These are phyloP conservation scores for Pleurotus tuoliensis DNA, from an alignment of 768 basidiomycete genomes.

Conservation along the genomic window DNA sequence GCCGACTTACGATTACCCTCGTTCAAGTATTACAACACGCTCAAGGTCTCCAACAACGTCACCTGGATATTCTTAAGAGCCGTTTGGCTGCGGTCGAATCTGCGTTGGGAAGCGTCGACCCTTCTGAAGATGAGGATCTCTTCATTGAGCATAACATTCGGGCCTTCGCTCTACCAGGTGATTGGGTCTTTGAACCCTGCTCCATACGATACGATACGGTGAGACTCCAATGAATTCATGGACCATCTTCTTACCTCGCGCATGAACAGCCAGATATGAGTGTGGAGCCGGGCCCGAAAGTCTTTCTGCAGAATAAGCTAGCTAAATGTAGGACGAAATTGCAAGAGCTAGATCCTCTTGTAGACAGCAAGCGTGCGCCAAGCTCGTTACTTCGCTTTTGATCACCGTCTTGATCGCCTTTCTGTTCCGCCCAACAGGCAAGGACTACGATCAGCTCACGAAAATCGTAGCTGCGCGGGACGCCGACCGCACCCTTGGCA, in stretches of 20 bases:
- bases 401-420: slow-evolving; percentile 8
- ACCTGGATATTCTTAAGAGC: slow-evolving; percentile 56
- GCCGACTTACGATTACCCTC: slow-evolving; percentile 54
- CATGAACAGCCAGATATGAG: slow-evolving; percentile 53
- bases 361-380: slow-evolving; percentile 58
- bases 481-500: slow-evolving; percentile 47
- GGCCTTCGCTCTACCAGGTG: slow-evolving; percentile 57
- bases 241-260: not conserved
- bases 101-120: slow-evolving; percentile 49
- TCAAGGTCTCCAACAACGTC: slow-evolving; percentile 53
- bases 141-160: slow-evolving; percentile 72
- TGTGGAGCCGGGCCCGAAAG: slow-evolving; percentile 66
- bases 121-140: slow-evolving; percentile 60
- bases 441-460: slow-evolving; percentile 49
- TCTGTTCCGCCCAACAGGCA: slow-evolving; percentile 29
- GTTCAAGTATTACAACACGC: slow-evolving; percentile 52
- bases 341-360: slow-evolving; percentile 53
- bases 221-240: slow-evolving; percentile 17
- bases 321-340: slow-evolving; percentile 55
- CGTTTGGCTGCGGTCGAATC: slow-evolving; percentile 43
- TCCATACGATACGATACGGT: slow-evolving; percentile 73
- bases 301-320: slow-evolving; percentile 79
- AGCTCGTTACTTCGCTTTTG: slow-evolving; percentile 1
- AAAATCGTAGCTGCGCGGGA: slow-evolving; percentile 44
- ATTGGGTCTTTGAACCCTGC: slow-evolving; percentile 78